Conservation (phyloP, 2,329 filamentous ascomycete species). For the Plectosphaerella sp. region DNA sequence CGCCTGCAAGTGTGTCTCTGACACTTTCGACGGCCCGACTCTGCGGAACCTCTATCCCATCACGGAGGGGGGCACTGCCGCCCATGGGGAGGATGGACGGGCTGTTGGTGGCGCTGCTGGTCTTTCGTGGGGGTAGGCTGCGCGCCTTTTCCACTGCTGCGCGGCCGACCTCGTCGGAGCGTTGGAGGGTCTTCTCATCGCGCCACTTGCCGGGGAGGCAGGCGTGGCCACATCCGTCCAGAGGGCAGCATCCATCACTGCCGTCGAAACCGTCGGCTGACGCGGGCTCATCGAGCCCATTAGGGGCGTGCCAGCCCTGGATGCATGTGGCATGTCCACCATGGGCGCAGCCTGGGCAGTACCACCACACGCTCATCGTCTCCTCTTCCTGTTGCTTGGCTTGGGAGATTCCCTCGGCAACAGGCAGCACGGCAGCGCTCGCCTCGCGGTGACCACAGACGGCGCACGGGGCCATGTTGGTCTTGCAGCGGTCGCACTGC, state of each 20-base stretch:
- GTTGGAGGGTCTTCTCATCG: slow-evolving; percentile 37
- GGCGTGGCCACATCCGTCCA: slow-evolving; percentile 62
- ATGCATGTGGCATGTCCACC: slow-evolving; percentile 59
- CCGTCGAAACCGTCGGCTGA: slow-evolving; percentile 10
- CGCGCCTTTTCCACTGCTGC: slow-evolving; percentile 38
- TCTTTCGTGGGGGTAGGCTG: slow-evolving; percentile 14
- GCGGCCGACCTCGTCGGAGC: slow-evolving; percentile 48
- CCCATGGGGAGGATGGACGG: slow-evolving; percentile 1
- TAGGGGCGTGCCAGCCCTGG: slow-evolving; percentile 51
- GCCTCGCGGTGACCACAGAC: slow-evolving; percentile 52
- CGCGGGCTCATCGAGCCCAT: slow-evolving; percentile 14
- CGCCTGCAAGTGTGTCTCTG: slow-evolving; percentile 43
- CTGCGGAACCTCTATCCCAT: slow-evolving; percentile 51
- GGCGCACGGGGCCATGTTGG: slow-evolving; percentile 51
- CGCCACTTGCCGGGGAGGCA: slow-evolving; percentile 56
- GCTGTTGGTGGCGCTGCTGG: slow-evolving; percentile 14
- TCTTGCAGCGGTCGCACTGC: slow-evolving; percentile 52
- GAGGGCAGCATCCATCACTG: slow-evolving; percentile 56
- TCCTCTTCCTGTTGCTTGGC: slow-evolving; percentile 11
- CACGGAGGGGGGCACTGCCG: slow-evolving; percentile 37
- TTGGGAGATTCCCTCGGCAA: slow-evolving; percentile 4
- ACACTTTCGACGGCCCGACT: slow-evolving; percentile 58
- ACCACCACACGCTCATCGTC: slow-evolving; percentile 52
- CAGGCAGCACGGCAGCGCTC: slow-evolving; percentile 28
- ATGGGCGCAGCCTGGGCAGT: slow-evolving; percentile 58